phyloP scores from a whole-genome alignment of 257 asterid species.

The Primulina huaijiensis region DNA sequence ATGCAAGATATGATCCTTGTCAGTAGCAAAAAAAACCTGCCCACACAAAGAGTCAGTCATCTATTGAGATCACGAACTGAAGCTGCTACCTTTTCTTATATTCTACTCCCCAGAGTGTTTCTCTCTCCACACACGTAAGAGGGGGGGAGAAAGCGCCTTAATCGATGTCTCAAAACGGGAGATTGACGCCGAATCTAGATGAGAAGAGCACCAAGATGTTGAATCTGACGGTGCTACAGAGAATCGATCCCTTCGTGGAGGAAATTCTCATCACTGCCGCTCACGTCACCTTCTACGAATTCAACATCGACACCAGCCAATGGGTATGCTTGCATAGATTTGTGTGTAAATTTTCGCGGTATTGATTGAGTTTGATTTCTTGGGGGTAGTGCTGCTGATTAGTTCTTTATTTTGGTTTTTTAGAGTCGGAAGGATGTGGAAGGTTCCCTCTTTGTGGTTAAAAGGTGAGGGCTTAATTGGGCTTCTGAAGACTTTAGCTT shows the following conservation, averaged over 20 bases:
- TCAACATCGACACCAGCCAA: conserved; percentile 58
- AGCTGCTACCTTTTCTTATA: not conserved
- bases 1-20: not conserved
- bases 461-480: conserved; percentile 48
- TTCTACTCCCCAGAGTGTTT: conserved; percentile 1
- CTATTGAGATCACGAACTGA: conserved; percentile 10
- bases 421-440: conserved; percentile 95
- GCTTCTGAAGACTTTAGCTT: conserved; percentile 9
- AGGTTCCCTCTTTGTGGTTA: conserved; percentile 90
- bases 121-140: conserved; percentile 22
- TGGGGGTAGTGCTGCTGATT: conserved; percentile 10
- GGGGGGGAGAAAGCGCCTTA: conserved; percentile 21
- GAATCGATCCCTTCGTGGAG: conserved; percentile 76
- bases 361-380: conserved; percentile 11
- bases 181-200: conserved; percentile 77
- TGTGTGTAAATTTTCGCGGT: not conserved
- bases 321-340: conserved; percentile 51
- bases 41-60: not conserved
- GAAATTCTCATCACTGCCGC: conserved; percentile 77
- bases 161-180: conserved; percentile 44
- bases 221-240: conserved; percentile 78
- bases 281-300: conserved; percentile 72
- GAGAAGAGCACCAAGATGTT: conserved; percentile 66
- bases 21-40: not conserved
- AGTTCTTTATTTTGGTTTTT: conserved; percentile 19